Percentiles rank a stretch among this genome's conserved stretches.
These are phyloP conservation scores for Lasiosphaeris hirsuta DNA, from an alignment of 495 filamentous ascomycete species.

Conservation along the genomic window DNA sequence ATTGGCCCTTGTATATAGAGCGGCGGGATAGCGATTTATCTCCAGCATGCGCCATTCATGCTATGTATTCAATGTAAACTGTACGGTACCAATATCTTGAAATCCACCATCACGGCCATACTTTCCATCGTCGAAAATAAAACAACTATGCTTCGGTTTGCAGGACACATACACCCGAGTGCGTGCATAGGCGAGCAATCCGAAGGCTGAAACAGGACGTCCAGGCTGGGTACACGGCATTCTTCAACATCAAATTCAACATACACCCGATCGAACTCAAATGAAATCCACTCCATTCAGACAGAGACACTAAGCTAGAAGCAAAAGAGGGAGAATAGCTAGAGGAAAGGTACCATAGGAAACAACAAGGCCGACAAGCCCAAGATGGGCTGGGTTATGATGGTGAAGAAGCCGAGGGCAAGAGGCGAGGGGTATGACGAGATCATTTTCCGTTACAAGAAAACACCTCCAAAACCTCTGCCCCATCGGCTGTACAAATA, in stretches of 20 bases:
- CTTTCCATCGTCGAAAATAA: too few relatives aligned
- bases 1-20: background rate
- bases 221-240: too few relatives aligned
- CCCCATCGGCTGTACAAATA: constrained; percentile 22
- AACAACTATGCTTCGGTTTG: too few relatives aligned
- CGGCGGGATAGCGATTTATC: background rate
- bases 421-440: constrained; percentile 1
- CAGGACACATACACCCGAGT: too few relatives aligned
- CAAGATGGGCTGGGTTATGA: constrained; percentile 17
- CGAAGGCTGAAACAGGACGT: too few relatives aligned
- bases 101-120: background rate
- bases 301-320: constrained; percentile 26
- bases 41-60: too few relatives aligned
- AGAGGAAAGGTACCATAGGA: constrained; percentile 4
- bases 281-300: constrained; percentile 25
- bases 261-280: background rate
- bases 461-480: constrained; percentile 10
- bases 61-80: background rate
- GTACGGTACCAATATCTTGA: background rate
- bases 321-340: constrained; percentile 9
- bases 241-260: too few relatives aligned
- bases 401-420: background rate
- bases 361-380: constrained; percentile 22
- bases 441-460: constrained; percentile 4
- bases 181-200: too few relatives aligned